Percentiles rank a stretch among this genome's conserved stretches.
phyloP scores from a whole-genome alignment of 345 rosid genomes.

The Isatis tinctoria region DNA sequence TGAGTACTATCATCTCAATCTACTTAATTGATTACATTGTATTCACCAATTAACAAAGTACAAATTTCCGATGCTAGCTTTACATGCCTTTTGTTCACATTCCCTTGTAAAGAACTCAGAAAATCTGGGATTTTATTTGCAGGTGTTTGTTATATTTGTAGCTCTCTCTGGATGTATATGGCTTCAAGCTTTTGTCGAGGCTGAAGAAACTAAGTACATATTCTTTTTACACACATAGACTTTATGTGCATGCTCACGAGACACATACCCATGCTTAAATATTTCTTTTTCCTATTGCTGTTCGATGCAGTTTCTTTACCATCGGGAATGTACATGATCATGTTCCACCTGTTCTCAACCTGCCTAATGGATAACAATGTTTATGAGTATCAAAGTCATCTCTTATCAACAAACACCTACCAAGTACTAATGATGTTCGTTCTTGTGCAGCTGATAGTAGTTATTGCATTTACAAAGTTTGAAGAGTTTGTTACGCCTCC shows the following conservation, averaged over 20 bases:
- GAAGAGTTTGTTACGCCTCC: too few species aligned
- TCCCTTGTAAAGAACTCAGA: background rate
- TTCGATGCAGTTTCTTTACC: slow-evolving; percentile 84
- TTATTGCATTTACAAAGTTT: too few species aligned
- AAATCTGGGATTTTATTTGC: slow-evolving; percentile 28
- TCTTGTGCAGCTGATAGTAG: slow-evolving; percentile 55
- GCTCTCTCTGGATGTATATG: slow-evolving; percentile 98
- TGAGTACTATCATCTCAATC: slow-evolving; percentile 36
- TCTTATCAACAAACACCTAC: background rate
- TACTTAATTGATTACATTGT: background rate
- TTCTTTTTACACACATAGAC: slow-evolving; percentile 3
- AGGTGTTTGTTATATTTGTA: slow-evolving; percentile 87
- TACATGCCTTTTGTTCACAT: background rate
- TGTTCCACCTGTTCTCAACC: slow-evolving; percentile 86
- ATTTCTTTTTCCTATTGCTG: background rate
- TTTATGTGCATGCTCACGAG: background rate
- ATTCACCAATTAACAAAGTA: background rate
- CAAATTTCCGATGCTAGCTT: background rate
- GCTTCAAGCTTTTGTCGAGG: slow-evolving; percentile 95
- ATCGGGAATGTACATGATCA: slow-evolving; percentile 87
- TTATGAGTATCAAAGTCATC: slow-evolving; percentile 46
- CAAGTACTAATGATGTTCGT: background rate
- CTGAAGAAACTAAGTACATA: slow-evolving; percentile 87
- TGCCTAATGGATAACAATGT: slow-evolving; percentile 82
- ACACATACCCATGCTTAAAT: background rate